Percentiles rank a stretch among this genome's conserved stretches.
phyloP scores from a whole-genome alignment of 2,329 filamentous ascomycete genomes.

The Diaporthe helianthi region DNA sequence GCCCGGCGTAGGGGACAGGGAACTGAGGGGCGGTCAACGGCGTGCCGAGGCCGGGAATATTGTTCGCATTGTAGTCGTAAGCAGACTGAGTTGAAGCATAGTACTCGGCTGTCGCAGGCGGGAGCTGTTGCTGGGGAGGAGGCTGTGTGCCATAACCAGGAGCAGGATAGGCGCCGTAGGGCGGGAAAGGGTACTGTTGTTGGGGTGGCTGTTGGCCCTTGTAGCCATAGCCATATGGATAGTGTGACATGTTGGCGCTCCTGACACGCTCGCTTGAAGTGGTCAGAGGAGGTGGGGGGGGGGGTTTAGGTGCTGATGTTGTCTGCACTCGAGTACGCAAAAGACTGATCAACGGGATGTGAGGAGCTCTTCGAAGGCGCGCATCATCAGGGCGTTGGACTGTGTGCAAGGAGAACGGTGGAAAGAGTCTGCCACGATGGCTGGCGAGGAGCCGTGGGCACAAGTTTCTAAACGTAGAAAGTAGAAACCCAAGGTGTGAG shows the following conservation, averaged over 20 bases:
- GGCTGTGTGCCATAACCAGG: slow-evolving; percentile 34
- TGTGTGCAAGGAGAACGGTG: background rate
- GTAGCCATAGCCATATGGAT: slow-evolving; percentile 46
- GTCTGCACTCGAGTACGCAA: slow-evolving; percentile 25
- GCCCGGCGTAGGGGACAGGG: slow-evolving; percentile 23
- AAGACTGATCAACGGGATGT: slow-evolving; percentile 16
- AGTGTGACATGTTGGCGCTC: slow-evolving; percentile 49
- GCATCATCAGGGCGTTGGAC: slow-evolving; percentile 28
- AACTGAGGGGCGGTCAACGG: slow-evolving; percentile 16
- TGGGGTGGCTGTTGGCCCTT: slow-evolving; percentile 41
- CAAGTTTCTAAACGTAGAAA: slow-evolving; percentile 1
- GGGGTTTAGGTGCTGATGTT: slow-evolving; percentile 29
- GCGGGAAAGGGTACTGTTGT: slow-evolving; percentile 39
- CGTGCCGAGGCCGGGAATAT: slow-evolving; percentile 50
- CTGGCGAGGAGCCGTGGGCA: background rate
- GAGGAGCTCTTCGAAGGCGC: slow-evolving; percentile 7
- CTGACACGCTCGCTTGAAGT: slow-evolving; percentile 31
- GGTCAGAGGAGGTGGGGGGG: slow-evolving; percentile 30
- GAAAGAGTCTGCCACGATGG: slow-evolving; percentile 1
- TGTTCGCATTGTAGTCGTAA: slow-evolving; percentile 48
- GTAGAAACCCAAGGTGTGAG: slow-evolving; percentile 9
- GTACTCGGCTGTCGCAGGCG: slow-evolving; percentile 36
- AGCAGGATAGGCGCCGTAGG: slow-evolving; percentile 33
- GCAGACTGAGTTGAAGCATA: slow-evolving; percentile 44
- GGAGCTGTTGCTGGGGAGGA: slow-evolving; percentile 31